Conservation (phyloP, 169 alveolate species). For the Cryptosporidium meleagridis region DNA sequence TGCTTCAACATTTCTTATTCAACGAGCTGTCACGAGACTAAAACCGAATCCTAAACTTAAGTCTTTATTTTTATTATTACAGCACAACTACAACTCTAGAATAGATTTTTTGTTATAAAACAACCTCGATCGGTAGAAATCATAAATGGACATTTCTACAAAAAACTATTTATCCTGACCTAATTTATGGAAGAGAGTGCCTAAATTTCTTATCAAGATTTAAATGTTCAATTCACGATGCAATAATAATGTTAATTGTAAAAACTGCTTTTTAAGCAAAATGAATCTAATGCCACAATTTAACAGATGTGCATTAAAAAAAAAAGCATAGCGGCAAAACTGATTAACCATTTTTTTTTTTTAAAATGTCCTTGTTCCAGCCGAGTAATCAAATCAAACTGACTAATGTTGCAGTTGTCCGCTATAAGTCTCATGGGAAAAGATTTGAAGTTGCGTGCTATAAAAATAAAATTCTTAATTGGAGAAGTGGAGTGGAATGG, state of each 20-base stretch:
- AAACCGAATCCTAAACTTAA: no score
- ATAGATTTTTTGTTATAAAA: not conserved
- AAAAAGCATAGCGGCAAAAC: conserved; percentile 21
- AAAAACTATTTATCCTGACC: no score
- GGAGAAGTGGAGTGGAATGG: conserved; percentile 93
- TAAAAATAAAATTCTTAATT: conserved; percentile 94
- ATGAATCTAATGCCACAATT: not conserved
- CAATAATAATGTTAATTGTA: no score
- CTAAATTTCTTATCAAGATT: no score
- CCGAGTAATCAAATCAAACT: conserved; percentile 93
- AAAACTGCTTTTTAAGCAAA: not conserved
- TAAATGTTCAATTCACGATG: no score
- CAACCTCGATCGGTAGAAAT: not conserved
- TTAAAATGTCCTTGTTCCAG: conserved; percentile 84
- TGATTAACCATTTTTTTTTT: not conserved
- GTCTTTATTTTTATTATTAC: not conserved
- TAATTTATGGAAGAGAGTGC: not conserved
- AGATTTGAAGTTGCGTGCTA: conserved; percentile 97
- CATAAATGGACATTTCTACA: not conserved
- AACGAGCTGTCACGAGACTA: not conserved
- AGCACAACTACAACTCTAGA: no score
- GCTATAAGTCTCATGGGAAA: conserved; percentile 88
- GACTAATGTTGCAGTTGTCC: conserved; percentile 96
- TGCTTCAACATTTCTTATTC: no score
- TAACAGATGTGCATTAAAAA: not conserved